Base-by-base conservation (phyloP, 164 flowering plant genomes). In the Vitis cinerea region DNA sequence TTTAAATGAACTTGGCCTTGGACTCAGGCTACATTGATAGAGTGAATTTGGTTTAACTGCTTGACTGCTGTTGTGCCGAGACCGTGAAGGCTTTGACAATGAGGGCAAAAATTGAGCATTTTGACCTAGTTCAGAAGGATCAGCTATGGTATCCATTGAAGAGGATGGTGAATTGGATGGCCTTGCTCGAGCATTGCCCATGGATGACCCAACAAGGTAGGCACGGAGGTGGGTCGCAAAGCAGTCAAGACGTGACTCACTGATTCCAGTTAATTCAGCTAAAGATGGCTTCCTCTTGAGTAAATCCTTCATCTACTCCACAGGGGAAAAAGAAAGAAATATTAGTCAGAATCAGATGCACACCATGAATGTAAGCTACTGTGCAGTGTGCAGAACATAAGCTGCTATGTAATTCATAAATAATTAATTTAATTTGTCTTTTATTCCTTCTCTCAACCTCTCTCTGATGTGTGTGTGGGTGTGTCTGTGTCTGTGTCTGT, bases 151-250 rank as follows among this genome's bases (percentile, higher is more conserved):
- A 13, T 71, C 78, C 60, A 62, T 16, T 2, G 50, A 50, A 54
- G 77, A 4, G 17, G 67, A 44, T 12, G 77, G 52, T 8, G 63
- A 65, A 37, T 61, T 63, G 12, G 67, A 27, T 44, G 79, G 56
- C 73, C 73, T 76, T 16, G 77, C 75, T 59, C 67, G 79, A 48
- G 70, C 60, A 49, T 63, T 74, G 50, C 61, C 68, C 16, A 73
- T 50, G 16, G 79, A 53, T 52, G 98, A 78, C 44, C 88, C 90
- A 66, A 82, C 56, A 66, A 93, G 86, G 83, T 86, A 85, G 3
- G 91, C 79, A 63, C 90, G 97, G n/a, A 95, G 87, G 67, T 87
- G 90, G 68, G 78, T 81, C 14, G 92, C 95, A 81, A 95, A 87
- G 80, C 85, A 84, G 31, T 84, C 84, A 17, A 95, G 94, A 1